These are phyloP conservation scores for Amylostereum areolatum DNA, from an alignment of 1,284 basidiomycete species.

Conservation along the genomic window DNA sequence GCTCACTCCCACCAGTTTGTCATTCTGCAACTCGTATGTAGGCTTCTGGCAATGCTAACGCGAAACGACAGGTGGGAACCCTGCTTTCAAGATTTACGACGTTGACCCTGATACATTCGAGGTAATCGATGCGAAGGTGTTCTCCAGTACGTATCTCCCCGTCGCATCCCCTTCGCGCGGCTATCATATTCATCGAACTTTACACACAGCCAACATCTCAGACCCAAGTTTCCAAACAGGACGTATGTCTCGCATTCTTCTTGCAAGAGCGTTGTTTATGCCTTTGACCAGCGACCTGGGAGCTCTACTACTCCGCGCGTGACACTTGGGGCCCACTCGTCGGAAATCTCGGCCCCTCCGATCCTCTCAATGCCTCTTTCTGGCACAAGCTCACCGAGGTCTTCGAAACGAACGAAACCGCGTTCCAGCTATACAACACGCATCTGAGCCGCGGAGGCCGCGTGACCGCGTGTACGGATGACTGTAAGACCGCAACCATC, in stretches of 20 bases:
- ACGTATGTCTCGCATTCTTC: conserved; percentile 21
- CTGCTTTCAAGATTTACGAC: conserved; percentile 48
- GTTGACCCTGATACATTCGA: conserved; percentile 49
- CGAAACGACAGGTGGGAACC: conserved; percentile 36
- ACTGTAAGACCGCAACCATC: conserved; percentile 38
- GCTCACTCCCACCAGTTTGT: conserved; percentile 47
- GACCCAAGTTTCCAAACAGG: conserved; percentile 31
- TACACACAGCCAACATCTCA: conserved; percentile 28
- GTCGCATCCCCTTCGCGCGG: neutral
- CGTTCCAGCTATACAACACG: conserved; percentile 39
- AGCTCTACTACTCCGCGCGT: conserved; percentile 52
- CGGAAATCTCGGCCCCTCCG: conserved; percentile 19
- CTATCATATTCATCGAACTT: too few relatives aligned
- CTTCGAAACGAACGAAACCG: conserved; percentile 40
- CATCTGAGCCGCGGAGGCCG: conserved; percentile 34
- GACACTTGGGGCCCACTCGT: conserved; percentile 41
- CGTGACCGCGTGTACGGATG: conserved; percentile 32
- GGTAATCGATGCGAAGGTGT: conserved; percentile 41
- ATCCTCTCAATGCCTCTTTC: conserved; percentile 39
- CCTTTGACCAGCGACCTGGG: conserved; percentile 38
- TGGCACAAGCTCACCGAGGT: conserved; percentile 59
- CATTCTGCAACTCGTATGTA: too few relatives aligned
- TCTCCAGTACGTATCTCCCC: conserved; percentile 27
- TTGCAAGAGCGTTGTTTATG: too few relatives aligned
- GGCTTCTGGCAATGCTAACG: too few relatives aligned